phyloP scores from a whole-genome alignment of 345 rosid species.

The Populus pruinosa region DNA sequence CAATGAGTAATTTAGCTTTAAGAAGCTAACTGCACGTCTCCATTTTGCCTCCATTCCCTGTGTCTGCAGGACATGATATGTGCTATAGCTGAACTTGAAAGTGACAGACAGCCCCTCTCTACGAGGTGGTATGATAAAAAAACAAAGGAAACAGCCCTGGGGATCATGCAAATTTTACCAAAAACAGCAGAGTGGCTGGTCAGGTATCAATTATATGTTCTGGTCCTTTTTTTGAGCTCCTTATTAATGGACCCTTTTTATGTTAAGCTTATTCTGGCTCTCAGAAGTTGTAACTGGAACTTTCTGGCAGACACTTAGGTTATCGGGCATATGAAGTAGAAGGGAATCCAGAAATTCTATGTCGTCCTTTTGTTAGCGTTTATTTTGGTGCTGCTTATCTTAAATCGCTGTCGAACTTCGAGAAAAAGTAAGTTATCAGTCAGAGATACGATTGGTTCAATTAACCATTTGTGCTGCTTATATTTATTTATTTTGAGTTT shows the following conservation, averaged over 20 bases:
- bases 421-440: slow-evolving; percentile 46
- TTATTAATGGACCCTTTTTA: background rate
- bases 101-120: slow-evolving; percentile 80
- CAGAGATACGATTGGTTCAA: background rate
- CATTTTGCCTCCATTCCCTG: slow-evolving; percentile 5
- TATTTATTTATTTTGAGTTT: background rate
- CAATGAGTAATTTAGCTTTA: background rate
- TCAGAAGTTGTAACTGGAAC: slow-evolving; percentile 16
- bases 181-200: slow-evolving; percentile 66
- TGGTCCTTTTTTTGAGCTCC: slow-evolving; percentile 11
- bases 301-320: slow-evolving; percentile 58
- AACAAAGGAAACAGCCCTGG: slow-evolving; percentile 61
- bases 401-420: slow-evolving; percentile 69
- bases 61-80: slow-evolving; percentile 77
- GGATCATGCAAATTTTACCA: slow-evolving; percentile 74
- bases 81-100: slow-evolving; percentile 84
- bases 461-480: background rate
- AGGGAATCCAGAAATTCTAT: slow-evolving; percentile 61
- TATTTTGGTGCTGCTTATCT: slow-evolving; percentile 92
- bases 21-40: background rate
- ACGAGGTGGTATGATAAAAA: slow-evolving; percentile 55
- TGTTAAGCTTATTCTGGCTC: background rate
- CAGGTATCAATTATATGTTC: slow-evolving; percentile 42
- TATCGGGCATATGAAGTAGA: slow-evolving; percentile 51
- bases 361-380: slow-evolving; percentile 70